Base-by-base conservation (phyloP, 441 rosid genomes). In the Erodium moschatum region DNA sequence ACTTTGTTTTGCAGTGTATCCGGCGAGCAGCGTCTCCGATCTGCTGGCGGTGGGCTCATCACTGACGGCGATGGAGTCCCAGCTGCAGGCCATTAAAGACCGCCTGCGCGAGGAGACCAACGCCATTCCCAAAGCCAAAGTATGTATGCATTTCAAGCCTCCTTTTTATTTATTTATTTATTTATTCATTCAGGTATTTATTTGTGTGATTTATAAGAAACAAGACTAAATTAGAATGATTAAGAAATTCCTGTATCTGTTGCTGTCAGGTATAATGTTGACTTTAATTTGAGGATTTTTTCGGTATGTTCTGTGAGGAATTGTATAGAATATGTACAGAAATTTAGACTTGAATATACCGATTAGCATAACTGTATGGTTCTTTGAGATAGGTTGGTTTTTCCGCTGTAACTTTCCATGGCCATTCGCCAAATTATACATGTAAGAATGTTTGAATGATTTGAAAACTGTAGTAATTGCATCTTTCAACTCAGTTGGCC, bases 101-200 rank as follows among this genome's bases (percentile, higher is more conserved):
- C 89, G 90, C 0, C 71, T 89, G 72, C 85, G 83, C 2, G 97
- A 91, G 75, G 98, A 93, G 73, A 69, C 82, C 12, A 80, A 77
- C 71, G 90, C 97, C 48, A 82, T 93, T 72, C 93, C 96, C 0
- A 93, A 91, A 82, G 96, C 97, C 21, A 88, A 84, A 81, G 98
- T 87, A 67, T 38, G 54, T 20, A 52, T 52, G 18, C 58, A 15
- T 15, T 50, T 50, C 19, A 10, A 44, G 1, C 13, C 3, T 44
- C 3, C n/a, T 9, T 10, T 44, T 12, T 44, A 44, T 44, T 12
- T 12, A 24, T 24, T 24, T 24, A 24, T 24, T 24, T 24, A 24
- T 24, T 24, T n/a, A 38, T 38, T 38, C 42, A 38, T 3, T 38
- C 8, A 3, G 42, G 42, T 38, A 38, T 38, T 38, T 2, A 5